Percentiles rank a stretch among this genome's conserved stretches.
Evolutionary conservation across 805 yeast species (phyloP).

Genomic region (Blastobotrys americana): DNA sequence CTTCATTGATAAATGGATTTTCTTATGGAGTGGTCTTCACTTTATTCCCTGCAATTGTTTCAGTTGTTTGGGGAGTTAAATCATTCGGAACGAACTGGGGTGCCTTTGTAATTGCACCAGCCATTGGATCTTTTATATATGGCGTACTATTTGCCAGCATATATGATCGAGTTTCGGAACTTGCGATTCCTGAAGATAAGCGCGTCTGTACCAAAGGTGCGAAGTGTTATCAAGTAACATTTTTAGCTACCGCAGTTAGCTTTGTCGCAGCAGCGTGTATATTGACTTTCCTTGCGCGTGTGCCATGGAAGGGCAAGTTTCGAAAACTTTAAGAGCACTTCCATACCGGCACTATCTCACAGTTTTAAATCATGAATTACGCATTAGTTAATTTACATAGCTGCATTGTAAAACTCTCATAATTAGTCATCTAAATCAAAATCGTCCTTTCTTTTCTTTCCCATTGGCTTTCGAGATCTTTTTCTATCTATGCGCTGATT

Average conservation of each 20-base stretch:
- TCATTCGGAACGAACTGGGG: slow-evolving; percentile 93
- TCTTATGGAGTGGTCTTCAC: slow-evolving; percentile 83
- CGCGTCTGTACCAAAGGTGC: slow-evolving; percentile 13
- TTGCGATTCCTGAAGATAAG: background rate
- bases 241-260: slow-evolving; percentile 23
- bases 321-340: background rate
- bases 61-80: slow-evolving; percentile 81
- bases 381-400: too few species aligned
- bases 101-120: slow-evolving; percentile 79
- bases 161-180: slow-evolving; percentile 38
- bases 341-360: too few species aligned
- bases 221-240: slow-evolving; percentile 25
- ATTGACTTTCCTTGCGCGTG: background rate
- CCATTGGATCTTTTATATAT: slow-evolving; percentile 63
- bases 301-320: background rate
- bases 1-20: slow-evolving; percentile 54
- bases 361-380: too few species aligned
- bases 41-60: slow-evolving; percentile 73
- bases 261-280: slow-evolving; percentile 17
- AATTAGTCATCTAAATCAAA: background rate
- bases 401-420: background rate
- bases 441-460: background rate
- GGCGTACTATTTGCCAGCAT: slow-evolving; percentile 63
- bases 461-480: background rate
- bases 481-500: slow-evolving; percentile 29